Evolutionary conservation across 2,329 filamentous ascomycete genomes (phyloP), one percentile per base, ranked within the genome.

Genomic region (Nigrospora sphaerica): DNA sequence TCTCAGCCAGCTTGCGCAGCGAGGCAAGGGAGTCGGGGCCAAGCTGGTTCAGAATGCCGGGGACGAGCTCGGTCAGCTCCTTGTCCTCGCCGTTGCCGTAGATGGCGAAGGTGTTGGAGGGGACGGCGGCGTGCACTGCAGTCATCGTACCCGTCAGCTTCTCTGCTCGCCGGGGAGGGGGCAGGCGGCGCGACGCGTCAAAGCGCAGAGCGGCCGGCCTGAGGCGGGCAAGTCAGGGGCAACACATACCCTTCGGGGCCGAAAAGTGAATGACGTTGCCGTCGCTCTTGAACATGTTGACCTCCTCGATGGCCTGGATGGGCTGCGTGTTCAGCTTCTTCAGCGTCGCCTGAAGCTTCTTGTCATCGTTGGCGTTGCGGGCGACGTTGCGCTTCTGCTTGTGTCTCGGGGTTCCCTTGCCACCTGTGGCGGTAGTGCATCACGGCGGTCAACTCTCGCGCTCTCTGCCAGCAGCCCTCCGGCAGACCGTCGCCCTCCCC

Each of bases 251-350:
- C 81, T 96, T 96, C 62, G 93, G 93, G 65, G 88, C 88, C 63
- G 89, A 86, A 71, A 98, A 98, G 83, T 98, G 93, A 67, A 98
- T 97, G 72, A 98, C 93, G 73, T 98, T 98, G 72, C 93, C 93
- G 70, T 98, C 93, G 69, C 88, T 86, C 87, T 98, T 98, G 86
- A 98, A 98, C 93, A 98, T 98, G 86, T 98, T 98, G 71, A 98
- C 93, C 80, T 98, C 93, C 84, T 98, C 93, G 64, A 98, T 98
- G 58, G 88, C 89, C 79, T 95, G 91, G 74, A 98, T 97, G 64
- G 93, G 93, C 83, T 98, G 93, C 50, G 95, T 92, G 75, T 97
- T 97, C 72, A 98, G 84, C 86, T 98, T 98, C 88, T 98, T 98
- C 59, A 98, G 81, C 53, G 89, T 78, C 53, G 85, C 83, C 78